phyloP scores from a whole-genome alignment of 805 yeast genomes.

The Lachancea sp. region DNA sequence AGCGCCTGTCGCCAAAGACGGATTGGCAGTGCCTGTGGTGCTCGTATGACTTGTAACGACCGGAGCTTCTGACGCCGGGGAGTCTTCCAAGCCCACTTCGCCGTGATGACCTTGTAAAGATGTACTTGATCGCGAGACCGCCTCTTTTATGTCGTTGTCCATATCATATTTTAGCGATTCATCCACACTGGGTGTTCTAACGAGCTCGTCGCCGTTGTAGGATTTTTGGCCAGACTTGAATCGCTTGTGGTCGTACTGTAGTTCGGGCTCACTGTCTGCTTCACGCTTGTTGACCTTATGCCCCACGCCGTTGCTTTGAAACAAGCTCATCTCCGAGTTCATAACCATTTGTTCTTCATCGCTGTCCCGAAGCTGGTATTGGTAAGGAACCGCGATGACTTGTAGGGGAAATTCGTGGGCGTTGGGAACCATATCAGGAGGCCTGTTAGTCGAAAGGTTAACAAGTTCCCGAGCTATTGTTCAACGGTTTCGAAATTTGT shows the following conservation, averaged over 20 bases:
- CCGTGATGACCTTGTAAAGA: background rate
- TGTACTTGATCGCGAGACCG: background rate
- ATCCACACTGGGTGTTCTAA: slow-evolving; percentile 3
- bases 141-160: background rate
- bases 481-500: too few species aligned
- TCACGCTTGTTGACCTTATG: background rate
- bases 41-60: slow-evolving; percentile 5
- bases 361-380: slow-evolving; percentile 12
- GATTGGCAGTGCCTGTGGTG: background rate
- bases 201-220: slow-evolving; percentile 1
- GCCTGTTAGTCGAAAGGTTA: background rate
- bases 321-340: background rate
- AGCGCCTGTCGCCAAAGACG: background rate
- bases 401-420: slow-evolving; percentile 22
- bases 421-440: slow-evolving; percentile 1
- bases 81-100: background rate
- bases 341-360: background rate
- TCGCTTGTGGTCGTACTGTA: background rate
- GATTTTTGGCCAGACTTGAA: background rate
- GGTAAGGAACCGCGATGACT: slow-evolving; percentile 25
- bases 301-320: background rate
- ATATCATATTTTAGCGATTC: slow-evolving; percentile 1
- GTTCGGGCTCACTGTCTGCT: background rate
- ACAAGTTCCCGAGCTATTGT: too few species aligned
- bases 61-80: slow-evolving; percentile 1